Percentiles rank a stretch among this genome's conserved stretches.
Conservation (phyloP, 768 basidiomycete genomes). For the Amanita jacksonii region DNA sequence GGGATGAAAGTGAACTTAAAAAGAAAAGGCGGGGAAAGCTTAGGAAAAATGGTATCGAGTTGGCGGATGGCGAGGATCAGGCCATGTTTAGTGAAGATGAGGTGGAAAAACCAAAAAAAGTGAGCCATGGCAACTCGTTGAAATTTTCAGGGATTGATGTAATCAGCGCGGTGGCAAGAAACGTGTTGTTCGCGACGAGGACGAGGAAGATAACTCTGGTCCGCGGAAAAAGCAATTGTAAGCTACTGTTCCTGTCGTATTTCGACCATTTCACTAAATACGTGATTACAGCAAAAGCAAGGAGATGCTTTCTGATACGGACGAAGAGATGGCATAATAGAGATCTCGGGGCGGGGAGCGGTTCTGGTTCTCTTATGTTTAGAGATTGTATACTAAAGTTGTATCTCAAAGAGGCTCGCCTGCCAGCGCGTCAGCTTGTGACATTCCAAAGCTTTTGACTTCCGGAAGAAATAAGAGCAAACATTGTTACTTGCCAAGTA, state of each 20-base stretch:
- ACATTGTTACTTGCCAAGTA: neutral
- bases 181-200: constrained; percentile 70
- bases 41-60: constrained; percentile 44
- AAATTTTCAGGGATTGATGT: constrained; percentile 9
- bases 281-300: constrained; percentile 66
- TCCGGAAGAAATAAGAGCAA: neutral
- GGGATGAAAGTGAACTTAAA: constrained; percentile 58
- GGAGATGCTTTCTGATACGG: constrained; percentile 79
- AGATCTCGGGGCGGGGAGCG: no score
- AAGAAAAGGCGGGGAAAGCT: constrained; percentile 65
- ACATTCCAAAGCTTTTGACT: neutral
- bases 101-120: constrained; percentile 64
- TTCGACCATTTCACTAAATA: constrained; percentile 8
- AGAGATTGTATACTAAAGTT: no score
- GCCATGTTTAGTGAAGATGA: constrained; percentile 67
- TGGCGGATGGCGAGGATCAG: constrained; percentile 53
- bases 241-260: constrained; percentile 18
- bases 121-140: constrained; percentile 18
- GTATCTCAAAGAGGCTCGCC: no score
- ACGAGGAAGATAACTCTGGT: constrained; percentile 55
- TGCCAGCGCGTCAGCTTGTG: neutral
- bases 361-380: no score
- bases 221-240: constrained; percentile 74
- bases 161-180: constrained; percentile 50
- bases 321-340: constrained; percentile 65